phyloP scores from a whole-genome alignment of 768 basidiomycete species.

The Tulasnella sp. region DNA sequence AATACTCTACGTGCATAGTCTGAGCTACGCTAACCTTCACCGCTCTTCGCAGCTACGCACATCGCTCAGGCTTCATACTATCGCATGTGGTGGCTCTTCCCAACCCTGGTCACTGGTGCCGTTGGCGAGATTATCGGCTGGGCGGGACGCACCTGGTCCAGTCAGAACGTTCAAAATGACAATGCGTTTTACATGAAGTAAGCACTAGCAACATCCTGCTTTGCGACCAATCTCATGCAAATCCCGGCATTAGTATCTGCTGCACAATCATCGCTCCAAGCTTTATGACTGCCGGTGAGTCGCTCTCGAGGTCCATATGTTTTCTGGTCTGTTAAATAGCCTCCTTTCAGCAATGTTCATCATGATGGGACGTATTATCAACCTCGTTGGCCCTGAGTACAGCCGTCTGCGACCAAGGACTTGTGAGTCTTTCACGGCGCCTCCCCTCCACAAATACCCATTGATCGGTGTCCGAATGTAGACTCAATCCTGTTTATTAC shows the following conservation, averaged over 20 bases:
- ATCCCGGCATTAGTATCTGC: conserved; percentile 30
- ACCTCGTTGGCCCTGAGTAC: conserved; percentile 34
- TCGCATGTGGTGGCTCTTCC: conserved; percentile 42
- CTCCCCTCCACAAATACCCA: neutral
- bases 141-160: conserved; percentile 35
- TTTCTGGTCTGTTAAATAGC: neutral
- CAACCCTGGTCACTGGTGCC: conserved; percentile 38
- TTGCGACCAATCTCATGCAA: neutral
- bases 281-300: conserved; percentile 29
- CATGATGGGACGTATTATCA: conserved; percentile 40
- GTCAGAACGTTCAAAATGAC: neutral
- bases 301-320: neutral
- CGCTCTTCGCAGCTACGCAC: conserved; percentile 38
- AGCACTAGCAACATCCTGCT: conserved; percentile 11
- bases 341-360: conserved; percentile 45
- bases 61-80: conserved; percentile 33
- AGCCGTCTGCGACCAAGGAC: conserved; percentile 34
- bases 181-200: conserved; percentile 36
- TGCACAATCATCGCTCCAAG: conserved; percentile 46
- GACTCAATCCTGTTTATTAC: conserved; percentile 24
- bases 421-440: conserved; percentile 28
- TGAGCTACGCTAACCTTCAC: neutral
- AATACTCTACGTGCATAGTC: neutral
- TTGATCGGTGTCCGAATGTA: neutral
- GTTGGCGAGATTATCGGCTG: conserved; percentile 44